Percentiles rank a stretch among this genome's conserved stretches.
Evolutionary conservation across 805 yeast species (phyloP).

Genomic region (Ogataea ramenticola): DNA sequence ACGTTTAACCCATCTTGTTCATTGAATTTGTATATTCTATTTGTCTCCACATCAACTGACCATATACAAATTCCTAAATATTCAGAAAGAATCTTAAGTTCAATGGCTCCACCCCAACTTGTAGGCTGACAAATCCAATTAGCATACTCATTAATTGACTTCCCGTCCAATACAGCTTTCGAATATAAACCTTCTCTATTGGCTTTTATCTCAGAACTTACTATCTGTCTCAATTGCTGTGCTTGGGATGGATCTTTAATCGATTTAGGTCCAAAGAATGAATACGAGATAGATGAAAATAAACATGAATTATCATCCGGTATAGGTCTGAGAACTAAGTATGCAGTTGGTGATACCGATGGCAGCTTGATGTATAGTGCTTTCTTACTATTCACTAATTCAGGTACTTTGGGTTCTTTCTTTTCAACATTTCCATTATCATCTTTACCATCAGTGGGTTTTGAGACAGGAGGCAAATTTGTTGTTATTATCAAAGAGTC

Average conservation of each 20-base stretch:
- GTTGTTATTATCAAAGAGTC: slow-evolving; percentile 45
- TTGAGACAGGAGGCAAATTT: background rate
- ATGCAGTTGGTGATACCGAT: slow-evolving; percentile 14
- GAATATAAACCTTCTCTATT: slow-evolving; percentile 38
- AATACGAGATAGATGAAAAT: slow-evolving; percentile 57
- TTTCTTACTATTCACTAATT: slow-evolving; percentile 5
- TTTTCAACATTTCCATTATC: background rate
- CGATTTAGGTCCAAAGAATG: slow-evolving; percentile 26
- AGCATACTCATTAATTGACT: slow-evolving; percentile 38
- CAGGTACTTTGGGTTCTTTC: background rate
- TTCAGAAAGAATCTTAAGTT: slow-evolving; percentile 53
- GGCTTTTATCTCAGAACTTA: slow-evolving; percentile 36
- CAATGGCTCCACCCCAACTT: slow-evolving; percentile 85
- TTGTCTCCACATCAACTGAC: slow-evolving; percentile 60
- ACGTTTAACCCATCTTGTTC: slow-evolving; percentile 29
- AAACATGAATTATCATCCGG: slow-evolving; percentile 78
- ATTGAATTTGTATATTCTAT: slow-evolving; percentile 47
- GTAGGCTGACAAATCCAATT: slow-evolving; percentile 53
- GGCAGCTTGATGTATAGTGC: slow-evolving; percentile 8
- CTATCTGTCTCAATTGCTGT: slow-evolving; percentile 42
- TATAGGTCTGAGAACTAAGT: slow-evolving; percentile 45
- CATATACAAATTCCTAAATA: slow-evolving; percentile 44
- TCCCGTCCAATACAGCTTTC: slow-evolving; percentile 58
- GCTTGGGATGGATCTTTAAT: slow-evolving; percentile 32
- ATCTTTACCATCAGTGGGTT: background rate